Evolutionary conservation across 495 filamentous ascomycete species (phyloP), one percentile per base, ranked within the genome.

Genomic region (Lasiosphaeriaceae sp.): DNA sequence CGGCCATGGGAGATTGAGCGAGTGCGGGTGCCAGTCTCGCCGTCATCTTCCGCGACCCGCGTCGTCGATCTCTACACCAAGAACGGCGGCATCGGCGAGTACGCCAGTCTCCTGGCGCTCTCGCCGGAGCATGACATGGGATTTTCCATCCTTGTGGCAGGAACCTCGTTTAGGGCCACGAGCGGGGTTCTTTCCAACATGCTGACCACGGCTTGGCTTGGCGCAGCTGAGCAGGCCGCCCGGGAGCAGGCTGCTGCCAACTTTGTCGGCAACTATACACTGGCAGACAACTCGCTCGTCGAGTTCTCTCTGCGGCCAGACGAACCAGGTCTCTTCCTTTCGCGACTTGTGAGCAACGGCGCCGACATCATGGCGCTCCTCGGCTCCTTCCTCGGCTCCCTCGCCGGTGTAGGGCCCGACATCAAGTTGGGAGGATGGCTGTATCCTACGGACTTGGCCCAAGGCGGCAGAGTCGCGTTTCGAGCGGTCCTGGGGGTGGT

Each of bases 1-100:
- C 69, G 77, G 0, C 83, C 84, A 1, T 85, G 81, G 82, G 84
- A 86, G 50, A 84, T 73, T 59, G 61, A 72, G 11, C 56, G 62
- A 2, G 11, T 31, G 26, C 26, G 26, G 3, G 26, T 31, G 4
- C 26, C 26, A 3, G 9, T 31, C 3, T 24, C 34, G 23, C 24
- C 51, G 17, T 39, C 56, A 0, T 22, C 52, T 14, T 48, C 21
- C 0, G 47, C 22, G 14, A 65, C 62, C 6, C 59, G 57, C 14
- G 7, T 59, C 24, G 37, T 54, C 0, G 62, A 68, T 46, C 0
- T 63, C 23, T 68, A 65, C 63, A 77, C 74, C 39, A 86, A 84
- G 61, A 62, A 63, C 16, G 83, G 81, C 11, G 73, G 74, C 48
- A 39, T 73, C n/a, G 70, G 69, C 8, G 12, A 45, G 2, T 83